Evolutionary conservation across 768 basidiomycete species (phyloP).

Genomic region (Lactifluus hygrophoroides): DNA sequence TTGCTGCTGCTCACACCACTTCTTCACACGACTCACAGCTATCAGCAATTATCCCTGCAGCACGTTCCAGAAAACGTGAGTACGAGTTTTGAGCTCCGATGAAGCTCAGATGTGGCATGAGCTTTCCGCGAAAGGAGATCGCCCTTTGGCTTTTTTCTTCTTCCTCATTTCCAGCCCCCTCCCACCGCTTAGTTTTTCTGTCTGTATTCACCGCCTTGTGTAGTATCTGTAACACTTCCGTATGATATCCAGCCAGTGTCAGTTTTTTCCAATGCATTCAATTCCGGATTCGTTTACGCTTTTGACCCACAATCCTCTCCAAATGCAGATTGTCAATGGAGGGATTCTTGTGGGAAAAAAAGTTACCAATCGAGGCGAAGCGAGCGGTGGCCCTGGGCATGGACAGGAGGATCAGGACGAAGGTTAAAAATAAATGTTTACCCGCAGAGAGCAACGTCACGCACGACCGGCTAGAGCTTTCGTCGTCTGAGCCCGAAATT

Average conservation of each 20-base stretch:
- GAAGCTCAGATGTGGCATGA: conserved; percentile 14
- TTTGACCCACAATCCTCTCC: too few relatives aligned
- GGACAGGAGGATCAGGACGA: too few relatives aligned
- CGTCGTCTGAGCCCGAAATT: too few relatives aligned
- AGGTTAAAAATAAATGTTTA: too few relatives aligned
- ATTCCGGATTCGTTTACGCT: background rate
- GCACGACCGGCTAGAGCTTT: too few relatives aligned
- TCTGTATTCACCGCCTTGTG: conserved; percentile 17
- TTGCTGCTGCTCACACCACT: background rate
- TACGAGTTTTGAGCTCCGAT: conserved; percentile 85
- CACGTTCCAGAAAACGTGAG: conserved; percentile 69
- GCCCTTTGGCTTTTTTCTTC: too few relatives aligned
- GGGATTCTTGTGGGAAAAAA: too few relatives aligned
- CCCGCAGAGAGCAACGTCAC: too few relatives aligned
- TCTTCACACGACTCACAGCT: conserved; percentile 38
- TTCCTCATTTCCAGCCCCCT: too few relatives aligned
- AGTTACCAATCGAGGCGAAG: too few relatives aligned
- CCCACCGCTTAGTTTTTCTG: background rate
- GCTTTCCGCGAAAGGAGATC: background rate
- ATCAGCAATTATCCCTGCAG: conserved; percentile 78
- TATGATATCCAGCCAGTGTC: conserved; percentile 17
- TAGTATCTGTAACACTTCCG: conserved; percentile 16
- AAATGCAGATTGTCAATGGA: too few relatives aligned
- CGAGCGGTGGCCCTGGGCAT: too few relatives aligned
- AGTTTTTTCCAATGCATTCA: conserved; percentile 10